Evolutionary conservation across 306 rosid species (phyloP).

Genomic region (Glycine tomentella): DNA sequence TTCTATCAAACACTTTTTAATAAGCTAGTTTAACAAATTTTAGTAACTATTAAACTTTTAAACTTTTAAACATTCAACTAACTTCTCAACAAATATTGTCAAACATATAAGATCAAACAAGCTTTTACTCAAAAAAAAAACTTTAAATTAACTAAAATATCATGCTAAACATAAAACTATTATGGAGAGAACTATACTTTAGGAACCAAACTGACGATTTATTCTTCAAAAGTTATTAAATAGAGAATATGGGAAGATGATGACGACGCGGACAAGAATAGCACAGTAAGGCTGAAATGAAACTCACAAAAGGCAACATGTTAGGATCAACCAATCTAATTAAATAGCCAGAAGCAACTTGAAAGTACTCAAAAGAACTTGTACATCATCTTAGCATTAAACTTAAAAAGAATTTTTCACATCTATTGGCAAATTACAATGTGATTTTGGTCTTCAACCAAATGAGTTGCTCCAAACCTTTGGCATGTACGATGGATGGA

Average conservation of each 20-base stretch:
- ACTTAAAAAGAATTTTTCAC: slow-evolving; percentile 39
- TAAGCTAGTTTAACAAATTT: too few species aligned
- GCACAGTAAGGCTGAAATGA: neutral
- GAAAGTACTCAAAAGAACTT: slow-evolving; percentile 33
- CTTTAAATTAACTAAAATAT: too few species aligned
- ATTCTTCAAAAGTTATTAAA: too few species aligned
- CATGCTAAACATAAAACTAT: too few species aligned
- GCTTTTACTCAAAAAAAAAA: too few species aligned
- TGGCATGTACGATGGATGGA: slow-evolving; percentile 8
- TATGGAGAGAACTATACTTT: too few species aligned
- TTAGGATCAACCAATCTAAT: slow-evolving; percentile 42
- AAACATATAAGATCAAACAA: too few species aligned
- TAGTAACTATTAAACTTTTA: too few species aligned
- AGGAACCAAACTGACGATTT: too few species aligned
- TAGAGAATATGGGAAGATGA: neutral
- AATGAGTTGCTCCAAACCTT: slow-evolving; percentile 43
- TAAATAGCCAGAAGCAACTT: slow-evolving; percentile 44
- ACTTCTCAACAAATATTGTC: too few species aligned
- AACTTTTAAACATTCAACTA: too few species aligned
- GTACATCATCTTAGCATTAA: slow-evolving; percentile 42
- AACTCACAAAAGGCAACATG: slow-evolving; percentile 25
- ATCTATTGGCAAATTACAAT: slow-evolving; percentile 49
- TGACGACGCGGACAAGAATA: neutral
- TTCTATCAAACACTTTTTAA: too few species aligned
- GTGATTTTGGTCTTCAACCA: slow-evolving; percentile 45